These are phyloP conservation scores for Fragaria vesca DNA, from an alignment of 306 rosid species.

Conservation along the genomic window DNA sequence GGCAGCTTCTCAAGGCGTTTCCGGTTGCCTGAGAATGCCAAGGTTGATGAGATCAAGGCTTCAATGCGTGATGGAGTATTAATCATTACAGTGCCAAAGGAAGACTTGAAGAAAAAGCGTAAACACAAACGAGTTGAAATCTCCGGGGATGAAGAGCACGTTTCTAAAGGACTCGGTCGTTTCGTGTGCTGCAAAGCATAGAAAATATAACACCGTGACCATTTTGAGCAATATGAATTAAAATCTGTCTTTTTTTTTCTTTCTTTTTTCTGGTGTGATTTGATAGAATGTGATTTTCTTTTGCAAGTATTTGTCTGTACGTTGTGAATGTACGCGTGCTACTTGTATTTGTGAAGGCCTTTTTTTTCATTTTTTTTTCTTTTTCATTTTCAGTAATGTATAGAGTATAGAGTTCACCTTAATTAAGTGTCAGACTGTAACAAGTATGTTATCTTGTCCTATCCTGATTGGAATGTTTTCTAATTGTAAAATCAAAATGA, in stretches of 20 bases:
- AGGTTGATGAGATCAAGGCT: constrained; percentile 51
- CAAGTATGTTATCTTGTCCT: too few species aligned
- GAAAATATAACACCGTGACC: neutral
- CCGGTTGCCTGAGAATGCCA: constrained; percentile 54
- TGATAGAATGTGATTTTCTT: neutral
- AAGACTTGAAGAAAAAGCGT: constrained; percentile 29
- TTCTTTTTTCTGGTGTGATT: neutral
- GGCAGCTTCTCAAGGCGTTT: constrained; percentile 40
- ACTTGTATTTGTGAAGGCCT: neutral
- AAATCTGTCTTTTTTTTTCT: neutral
- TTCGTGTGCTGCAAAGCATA: constrained; percentile 61
- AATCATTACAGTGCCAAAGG: constrained; percentile 45
- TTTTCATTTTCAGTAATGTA: too few species aligned
- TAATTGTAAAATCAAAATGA: too few species aligned
- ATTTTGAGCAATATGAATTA: neutral
- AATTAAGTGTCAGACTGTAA: too few species aligned
- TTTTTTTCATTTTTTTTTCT: neutral
- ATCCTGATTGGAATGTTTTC: too few species aligned
- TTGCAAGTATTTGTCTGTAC: neutral
- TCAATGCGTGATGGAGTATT: constrained; percentile 55
- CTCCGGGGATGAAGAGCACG: constrained; percentile 31
- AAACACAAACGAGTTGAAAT: constrained; percentile 30
- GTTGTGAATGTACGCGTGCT: neutral
- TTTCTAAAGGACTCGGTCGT: constrained; percentile 46
- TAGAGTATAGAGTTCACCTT: too few species aligned